phyloP scores from a whole-genome alignment of 75 land plant genomes.

The Adiantum capillusveneris region DNA sequence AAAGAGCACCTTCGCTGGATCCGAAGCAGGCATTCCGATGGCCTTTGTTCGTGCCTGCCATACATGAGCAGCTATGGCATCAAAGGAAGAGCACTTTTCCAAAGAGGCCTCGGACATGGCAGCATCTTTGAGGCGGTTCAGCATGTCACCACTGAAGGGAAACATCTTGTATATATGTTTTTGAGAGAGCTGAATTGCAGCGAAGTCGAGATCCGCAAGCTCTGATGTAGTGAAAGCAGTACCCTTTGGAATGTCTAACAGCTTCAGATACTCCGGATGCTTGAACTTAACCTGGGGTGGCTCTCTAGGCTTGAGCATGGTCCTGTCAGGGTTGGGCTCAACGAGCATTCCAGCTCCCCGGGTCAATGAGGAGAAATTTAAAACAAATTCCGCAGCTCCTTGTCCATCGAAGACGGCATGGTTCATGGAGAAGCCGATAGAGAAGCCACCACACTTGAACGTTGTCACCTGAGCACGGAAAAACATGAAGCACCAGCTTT shows the following conservation, averaged over 20 bases:
- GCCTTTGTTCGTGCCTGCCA: conserved; percentile 30
- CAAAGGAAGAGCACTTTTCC: conserved; percentile 24
- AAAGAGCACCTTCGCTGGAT: conserved; percentile 20
- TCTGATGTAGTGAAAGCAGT: conserved; percentile 13
- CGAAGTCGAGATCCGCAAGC: conserved; percentile 11
- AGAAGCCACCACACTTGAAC: conserved; percentile 52
- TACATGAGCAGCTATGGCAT: conserved; percentile 25
- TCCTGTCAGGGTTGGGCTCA: conserved; percentile 23
- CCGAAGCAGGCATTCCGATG: conserved; percentile 9
- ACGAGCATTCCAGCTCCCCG: conserved; percentile 9
- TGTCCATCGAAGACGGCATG: conserved; percentile 35
- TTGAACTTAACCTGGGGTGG: conserved; percentile 18
- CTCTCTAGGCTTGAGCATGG: conserved; percentile 21
- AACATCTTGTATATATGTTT: conserved; percentile 9
- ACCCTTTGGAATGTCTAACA: conserved; percentile 10
- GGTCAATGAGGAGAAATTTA: conserved; percentile 19
- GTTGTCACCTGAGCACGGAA: conserved; percentile 34
- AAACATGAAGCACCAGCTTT: too few relatives aligned
- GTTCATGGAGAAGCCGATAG: conserved; percentile 34
- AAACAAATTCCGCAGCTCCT: conserved; percentile 21
- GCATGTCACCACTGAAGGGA: conserved; percentile 8
- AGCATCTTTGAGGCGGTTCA: conserved; percentile 15
- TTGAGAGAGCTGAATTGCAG: conserved; percentile 5
- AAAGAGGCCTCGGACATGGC: conserved; percentile 18
- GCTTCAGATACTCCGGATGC: conserved; percentile 28